Percentiles rank a stretch among this genome's conserved stretches.
phyloP scores from a whole-genome alignment of 768 basidiomycete species.

The Boletus edulis region DNA sequence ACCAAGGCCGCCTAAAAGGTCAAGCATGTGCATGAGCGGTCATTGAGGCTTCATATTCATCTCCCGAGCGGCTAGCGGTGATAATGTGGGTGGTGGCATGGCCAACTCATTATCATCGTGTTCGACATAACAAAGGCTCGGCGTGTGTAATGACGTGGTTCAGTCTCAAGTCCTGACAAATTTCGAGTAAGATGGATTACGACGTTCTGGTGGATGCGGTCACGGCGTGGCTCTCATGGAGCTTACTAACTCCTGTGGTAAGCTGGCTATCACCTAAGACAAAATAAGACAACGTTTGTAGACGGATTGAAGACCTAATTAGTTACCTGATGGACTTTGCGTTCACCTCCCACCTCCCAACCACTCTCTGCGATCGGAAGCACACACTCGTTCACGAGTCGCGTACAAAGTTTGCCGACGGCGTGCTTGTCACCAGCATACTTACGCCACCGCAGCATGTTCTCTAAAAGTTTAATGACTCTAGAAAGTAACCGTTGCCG shows the following conservation, averaged over 20 bases:
- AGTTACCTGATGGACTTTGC: conserved; percentile 57
- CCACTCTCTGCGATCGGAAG: conserved; percentile 66
- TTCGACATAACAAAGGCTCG: conserved; percentile 21
- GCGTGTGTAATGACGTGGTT: conserved; percentile 1
- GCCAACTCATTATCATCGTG: conserved; percentile 39
- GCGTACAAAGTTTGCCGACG: conserved; percentile 50
- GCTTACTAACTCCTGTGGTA: conserved; percentile 27
- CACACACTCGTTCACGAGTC: conserved; percentile 58
- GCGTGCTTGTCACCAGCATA: conserved; percentile 61
- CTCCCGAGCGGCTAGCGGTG: conserved; percentile 37
- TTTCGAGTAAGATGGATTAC: conserved; percentile 8
- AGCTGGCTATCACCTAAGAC: conserved; percentile 20
- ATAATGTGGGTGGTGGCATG: conserved; percentile 35
- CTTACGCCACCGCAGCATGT: conserved; percentile 75
- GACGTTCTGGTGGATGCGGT: conserved; percentile 7
- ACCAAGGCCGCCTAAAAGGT: not conserved
- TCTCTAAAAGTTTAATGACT: conserved; percentile 68
- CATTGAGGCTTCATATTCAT: conserved; percentile 57
- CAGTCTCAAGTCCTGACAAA: conserved; percentile 1
- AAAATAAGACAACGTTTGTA: conserved; percentile 2
- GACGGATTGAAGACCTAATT: not conserved
- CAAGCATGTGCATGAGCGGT: conserved; percentile 35
- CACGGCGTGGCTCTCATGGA: conserved; percentile 15
- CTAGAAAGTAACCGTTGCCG: conserved; percentile 67
- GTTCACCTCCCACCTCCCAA: conserved; percentile 88